A percentile compares a stretch with the other conserved stretches of the same genome.
These are phyloP conservation scores for Phytophthora pisi DNA, from an alignment of 352 stramenopile genomes.

Conservation along the genomic window DNA sequence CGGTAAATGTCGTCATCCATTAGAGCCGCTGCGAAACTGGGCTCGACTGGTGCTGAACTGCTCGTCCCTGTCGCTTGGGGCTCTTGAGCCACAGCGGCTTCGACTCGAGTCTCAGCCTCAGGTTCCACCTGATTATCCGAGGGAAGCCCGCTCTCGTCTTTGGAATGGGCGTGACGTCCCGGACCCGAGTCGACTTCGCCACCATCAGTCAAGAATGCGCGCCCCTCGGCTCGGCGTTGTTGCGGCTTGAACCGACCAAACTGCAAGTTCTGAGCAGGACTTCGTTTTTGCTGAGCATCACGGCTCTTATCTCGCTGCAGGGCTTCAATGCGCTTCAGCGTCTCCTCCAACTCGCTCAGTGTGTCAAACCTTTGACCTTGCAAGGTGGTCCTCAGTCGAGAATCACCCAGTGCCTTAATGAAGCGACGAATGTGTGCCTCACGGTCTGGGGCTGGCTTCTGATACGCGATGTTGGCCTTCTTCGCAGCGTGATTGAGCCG, in stretches of 20 bases:
- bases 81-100: not conserved
- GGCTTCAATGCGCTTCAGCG: not conserved
- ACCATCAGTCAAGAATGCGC: not conserved
- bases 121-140: not conserved
- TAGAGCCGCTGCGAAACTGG: not conserved
- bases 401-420: not conserved
- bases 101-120: not conserved
- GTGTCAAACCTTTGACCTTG: not conserved
- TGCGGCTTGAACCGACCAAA: slow-evolving; percentile 4
- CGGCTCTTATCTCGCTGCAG: not conserved
- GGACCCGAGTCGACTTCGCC: no score
- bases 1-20: not conserved
- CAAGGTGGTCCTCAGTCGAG: not conserved
- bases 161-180: not conserved
- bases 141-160: accelerated
- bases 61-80: not conserved
- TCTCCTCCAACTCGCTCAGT: not conserved
- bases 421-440: not conserved
- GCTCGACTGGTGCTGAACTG: not conserved
- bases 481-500: not conserved
- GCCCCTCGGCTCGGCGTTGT: not conserved
- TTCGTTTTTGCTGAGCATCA: not conserved
- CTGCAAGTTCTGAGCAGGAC: not conserved
- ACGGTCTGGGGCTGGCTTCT: not conserved
- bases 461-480: not conserved